These are phyloP conservation scores for Verticillium alfalfae DNA, from an alignment of 2,329 filamentous ascomycete species.

Conservation along the genomic window DNA sequence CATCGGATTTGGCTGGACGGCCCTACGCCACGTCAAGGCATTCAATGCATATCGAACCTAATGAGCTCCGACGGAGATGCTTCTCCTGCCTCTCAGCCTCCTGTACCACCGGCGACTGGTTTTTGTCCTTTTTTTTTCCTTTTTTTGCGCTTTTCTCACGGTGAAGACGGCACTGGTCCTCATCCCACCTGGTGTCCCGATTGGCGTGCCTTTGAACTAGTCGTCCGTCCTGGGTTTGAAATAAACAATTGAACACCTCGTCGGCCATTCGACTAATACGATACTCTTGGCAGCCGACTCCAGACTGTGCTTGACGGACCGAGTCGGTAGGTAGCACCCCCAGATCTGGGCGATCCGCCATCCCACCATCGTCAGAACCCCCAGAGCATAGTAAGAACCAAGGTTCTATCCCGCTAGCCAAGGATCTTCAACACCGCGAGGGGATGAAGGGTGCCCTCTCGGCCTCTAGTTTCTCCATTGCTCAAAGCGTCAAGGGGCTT, in stretches of 20 bases:
- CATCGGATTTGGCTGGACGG: no score
- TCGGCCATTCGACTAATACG: background rate
- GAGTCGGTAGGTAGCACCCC: background rate
- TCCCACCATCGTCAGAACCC: background rate
- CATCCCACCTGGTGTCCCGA: background rate
- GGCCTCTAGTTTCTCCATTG: background rate
- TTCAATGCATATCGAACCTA: background rate
- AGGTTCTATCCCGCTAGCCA: background rate
- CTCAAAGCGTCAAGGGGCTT: background rate
- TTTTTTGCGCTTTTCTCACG: background rate
- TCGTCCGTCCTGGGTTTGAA: background rate
- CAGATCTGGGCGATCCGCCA: background rate
- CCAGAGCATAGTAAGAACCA: background rate
- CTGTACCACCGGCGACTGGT: background rate
- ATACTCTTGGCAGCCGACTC: background rate
- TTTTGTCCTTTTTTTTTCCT: no score
- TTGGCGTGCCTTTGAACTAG: background rate
- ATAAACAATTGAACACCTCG: background rate
- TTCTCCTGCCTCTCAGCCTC: background rate
- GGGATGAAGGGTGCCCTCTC: background rate
- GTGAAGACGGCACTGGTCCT: background rate
- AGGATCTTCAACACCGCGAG: background rate
- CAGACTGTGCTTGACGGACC: background rate
- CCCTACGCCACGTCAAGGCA: background rate
- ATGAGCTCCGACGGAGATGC: background rate